These are phyloP conservation scores for Neurospora crassa DNA, from an alignment of 2,329 filamentous ascomycete species.

Conservation along the genomic window DNA sequence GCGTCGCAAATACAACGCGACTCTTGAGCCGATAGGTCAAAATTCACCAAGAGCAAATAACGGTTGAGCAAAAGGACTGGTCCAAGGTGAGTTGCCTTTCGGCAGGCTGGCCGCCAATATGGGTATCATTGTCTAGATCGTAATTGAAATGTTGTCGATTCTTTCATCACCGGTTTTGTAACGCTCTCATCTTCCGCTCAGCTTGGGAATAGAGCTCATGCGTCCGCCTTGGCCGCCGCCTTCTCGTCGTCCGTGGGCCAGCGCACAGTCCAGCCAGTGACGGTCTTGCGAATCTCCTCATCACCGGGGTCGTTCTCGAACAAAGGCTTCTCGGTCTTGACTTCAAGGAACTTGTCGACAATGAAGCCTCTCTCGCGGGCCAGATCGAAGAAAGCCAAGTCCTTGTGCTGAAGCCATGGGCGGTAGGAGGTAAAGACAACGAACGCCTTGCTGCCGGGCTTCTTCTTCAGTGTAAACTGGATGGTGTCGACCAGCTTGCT, in stretches of 20 bases:
- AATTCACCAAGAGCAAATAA: background rate
- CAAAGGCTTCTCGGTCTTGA: conserved; percentile 74
- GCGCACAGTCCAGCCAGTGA: conserved; percentile 65
- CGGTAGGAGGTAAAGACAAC: conserved; percentile 94
- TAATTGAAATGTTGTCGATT: background rate
- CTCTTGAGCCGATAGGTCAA: background rate
- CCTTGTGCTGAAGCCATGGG: conserved; percentile 79
- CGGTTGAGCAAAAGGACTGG: background rate
- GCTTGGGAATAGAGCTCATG: background rate
- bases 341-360: conserved; percentile 73
- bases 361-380: conserved; percentile 60
- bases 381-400: conserved; percentile 77
- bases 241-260: conserved; percentile 41
- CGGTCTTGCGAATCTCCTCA: conserved; percentile 69
- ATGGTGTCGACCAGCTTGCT: conserved; percentile 66
- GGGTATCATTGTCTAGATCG: background rate
- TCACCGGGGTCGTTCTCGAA: conserved; percentile 87
- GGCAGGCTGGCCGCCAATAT: background rate
- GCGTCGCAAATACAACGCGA: conserved; percentile 5
- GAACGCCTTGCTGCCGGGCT: conserved; percentile 52
- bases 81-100: background rate
- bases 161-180: background rate
- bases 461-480: conserved; percentile 51
- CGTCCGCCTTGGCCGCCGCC: background rate
- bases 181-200: background rate